A percentile compares a stretch with the other conserved stretches of the same genome.
phyloP scores from a whole-genome alignment of 345 rosid genomes.

The Eucalyptus paniculata region DNA sequence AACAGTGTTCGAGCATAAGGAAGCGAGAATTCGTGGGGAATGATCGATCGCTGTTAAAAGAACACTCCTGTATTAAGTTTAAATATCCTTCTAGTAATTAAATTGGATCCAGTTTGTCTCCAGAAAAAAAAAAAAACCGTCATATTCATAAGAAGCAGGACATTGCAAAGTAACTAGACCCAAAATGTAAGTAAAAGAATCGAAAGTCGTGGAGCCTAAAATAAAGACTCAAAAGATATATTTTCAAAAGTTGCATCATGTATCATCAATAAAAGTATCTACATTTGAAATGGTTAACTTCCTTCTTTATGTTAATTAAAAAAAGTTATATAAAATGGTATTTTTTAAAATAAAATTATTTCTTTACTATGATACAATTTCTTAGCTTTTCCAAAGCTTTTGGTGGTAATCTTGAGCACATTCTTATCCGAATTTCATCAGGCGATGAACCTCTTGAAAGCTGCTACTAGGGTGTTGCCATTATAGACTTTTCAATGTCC shows the following conservation, averaged over 20 bases:
- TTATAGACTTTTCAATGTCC: neutral
- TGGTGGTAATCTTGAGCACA: neutral
- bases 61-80: neutral
- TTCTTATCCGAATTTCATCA: neutral
- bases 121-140: neutral
- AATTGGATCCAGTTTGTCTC: neutral
- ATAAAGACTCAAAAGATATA: neutral
- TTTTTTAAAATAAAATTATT: neutral
- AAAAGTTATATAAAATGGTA: neutral
- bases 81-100: neutral
- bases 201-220: accelerated
- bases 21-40: neutral
- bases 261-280: neutral
- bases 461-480: neutral
- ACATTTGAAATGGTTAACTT: neutral
- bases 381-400: neutral
- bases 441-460: neutral
- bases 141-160: neutral
- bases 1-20: neutral
- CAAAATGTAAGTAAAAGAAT: neutral
- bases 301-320: neutral
- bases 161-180: neutral
- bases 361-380: neutral
- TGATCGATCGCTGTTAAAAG: neutral
- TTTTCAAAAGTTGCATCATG: neutral